A percentile compares a stretch with the other conserved stretches of the same genome.
Conservation (phyloP, 495 filamentous ascomycete genomes). For the Recurvomyces mirabilis region DNA sequence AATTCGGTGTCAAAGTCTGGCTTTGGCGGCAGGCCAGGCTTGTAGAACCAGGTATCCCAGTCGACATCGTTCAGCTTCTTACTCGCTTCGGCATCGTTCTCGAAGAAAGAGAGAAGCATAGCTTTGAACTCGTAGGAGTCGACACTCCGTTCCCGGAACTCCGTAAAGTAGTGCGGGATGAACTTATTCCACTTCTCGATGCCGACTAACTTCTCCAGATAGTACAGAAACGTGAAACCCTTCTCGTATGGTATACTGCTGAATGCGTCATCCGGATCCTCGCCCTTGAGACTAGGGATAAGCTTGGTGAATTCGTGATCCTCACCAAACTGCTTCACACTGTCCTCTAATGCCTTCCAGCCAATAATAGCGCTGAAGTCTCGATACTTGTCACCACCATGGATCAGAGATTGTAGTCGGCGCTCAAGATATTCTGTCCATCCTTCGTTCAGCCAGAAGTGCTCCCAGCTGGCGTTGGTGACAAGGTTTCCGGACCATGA, state of each 20-base stretch:
- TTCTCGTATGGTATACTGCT: constrained; percentile 74
- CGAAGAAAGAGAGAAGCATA: constrained; percentile 76
- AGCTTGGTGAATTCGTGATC: constrained; percentile 90
- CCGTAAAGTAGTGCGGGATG: constrained; percentile 90
- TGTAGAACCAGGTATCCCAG: constrained; percentile 82
- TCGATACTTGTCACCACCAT: constrained; percentile 65
- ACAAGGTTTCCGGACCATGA: constrained; percentile 93
- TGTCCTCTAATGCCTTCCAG: constrained; percentile 57
- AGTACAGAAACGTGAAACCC: constrained; percentile 69
- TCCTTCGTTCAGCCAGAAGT: constrained; percentile 95
- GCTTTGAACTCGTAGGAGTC: constrained; percentile 89
- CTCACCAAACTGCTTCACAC: constrained; percentile 61
- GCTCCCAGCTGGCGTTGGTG: constrained; percentile 84
- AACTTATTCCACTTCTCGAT: constrained; percentile 80
- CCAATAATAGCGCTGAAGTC: constrained; percentile 90
- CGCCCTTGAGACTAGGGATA: constrained; percentile 70
- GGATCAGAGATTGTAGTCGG: constrained; percentile 53
- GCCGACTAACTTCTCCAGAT: constrained; percentile 76
- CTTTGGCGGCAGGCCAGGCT: constrained; percentile 75
- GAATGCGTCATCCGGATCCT: constrained; percentile 93
- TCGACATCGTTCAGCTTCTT: constrained; percentile 60
- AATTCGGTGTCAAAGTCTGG: constrained; percentile 82
- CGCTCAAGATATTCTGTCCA: constrained; percentile 94
- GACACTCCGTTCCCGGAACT: constrained; percentile 65
- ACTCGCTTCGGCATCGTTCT: constrained; percentile 50